Conservation (phyloP, 2,329 filamentous ascomycete genomes). For the Exophiala viscosa region DNA sequence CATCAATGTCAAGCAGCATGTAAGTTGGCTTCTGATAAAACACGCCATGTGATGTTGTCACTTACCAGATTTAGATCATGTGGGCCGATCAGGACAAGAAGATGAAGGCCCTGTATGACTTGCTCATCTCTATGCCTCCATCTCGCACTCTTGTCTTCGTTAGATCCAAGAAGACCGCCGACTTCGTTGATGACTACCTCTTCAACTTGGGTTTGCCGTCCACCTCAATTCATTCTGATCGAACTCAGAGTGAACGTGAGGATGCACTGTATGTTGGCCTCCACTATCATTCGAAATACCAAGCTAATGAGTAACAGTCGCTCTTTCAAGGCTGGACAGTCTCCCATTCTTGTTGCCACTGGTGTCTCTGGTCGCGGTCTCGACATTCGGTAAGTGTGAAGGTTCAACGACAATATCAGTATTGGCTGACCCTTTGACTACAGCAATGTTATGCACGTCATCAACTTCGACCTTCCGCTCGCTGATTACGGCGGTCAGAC, state of each 20-base stretch:
- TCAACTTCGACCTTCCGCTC: slow-evolving; percentile 87
- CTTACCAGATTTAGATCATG: slow-evolving; percentile 50
- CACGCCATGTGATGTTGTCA: background rate
- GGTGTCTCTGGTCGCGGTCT: slow-evolving; percentile 84
- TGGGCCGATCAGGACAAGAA: slow-evolving; percentile 65
- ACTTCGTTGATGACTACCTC: slow-evolving; percentile 81
- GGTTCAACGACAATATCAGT: background rate
- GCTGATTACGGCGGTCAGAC: slow-evolving; percentile 77
- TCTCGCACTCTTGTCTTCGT: slow-evolving; percentile 85
- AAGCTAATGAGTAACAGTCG: slow-evolving; percentile 46
- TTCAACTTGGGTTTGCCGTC: slow-evolving; percentile 76
- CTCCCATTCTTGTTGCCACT: slow-evolving; percentile 80
- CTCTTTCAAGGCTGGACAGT: slow-evolving; percentile 69
- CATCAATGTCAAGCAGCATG: slow-evolving; percentile 72
- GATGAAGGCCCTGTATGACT: slow-evolving; percentile 65
- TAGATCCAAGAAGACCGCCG: slow-evolving; percentile 73
- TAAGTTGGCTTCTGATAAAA: slow-evolving; percentile 34
- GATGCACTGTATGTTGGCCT: slow-evolving; percentile 67
- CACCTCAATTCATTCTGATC: slow-evolving; percentile 82
- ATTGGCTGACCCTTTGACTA: slow-evolving; percentile 54
- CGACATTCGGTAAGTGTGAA: slow-evolving; percentile 17
- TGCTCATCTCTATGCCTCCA: slow-evolving; percentile 67
- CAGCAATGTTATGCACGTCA: slow-evolving; percentile 78
- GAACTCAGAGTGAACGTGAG: slow-evolving; percentile 87
- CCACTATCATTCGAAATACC: background rate